Conservation (phyloP, 768 basidiomycete genomes). For the Daedaleopsis sinensis region DNA sequence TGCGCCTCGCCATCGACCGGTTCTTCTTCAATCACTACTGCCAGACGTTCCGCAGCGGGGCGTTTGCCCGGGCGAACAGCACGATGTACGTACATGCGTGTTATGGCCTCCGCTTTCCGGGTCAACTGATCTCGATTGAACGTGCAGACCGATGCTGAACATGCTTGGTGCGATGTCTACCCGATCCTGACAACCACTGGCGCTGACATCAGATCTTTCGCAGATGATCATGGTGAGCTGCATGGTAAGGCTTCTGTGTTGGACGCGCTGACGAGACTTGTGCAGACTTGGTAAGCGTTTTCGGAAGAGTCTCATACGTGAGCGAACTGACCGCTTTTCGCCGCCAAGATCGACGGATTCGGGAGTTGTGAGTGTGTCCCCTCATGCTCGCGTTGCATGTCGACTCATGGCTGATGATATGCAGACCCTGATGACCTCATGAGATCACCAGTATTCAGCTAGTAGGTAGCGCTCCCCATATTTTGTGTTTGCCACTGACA, state of each 20-base stretch:
- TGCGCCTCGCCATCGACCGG: constrained; percentile 76
- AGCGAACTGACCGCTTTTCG: neutral
- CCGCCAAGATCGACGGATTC: constrained; percentile 72
- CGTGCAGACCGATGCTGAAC: constrained; percentile 80
- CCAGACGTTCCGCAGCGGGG: constrained; percentile 80
- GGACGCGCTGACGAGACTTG: constrained; percentile 5
- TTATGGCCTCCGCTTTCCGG: neutral
- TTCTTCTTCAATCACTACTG: constrained; percentile 95
- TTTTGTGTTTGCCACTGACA: neutral
- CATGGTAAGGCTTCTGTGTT: constrained; percentile 12
- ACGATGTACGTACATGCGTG: constrained; percentile 67
- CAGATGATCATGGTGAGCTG: constrained; percentile 79
- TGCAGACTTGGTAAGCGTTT: constrained; percentile 48
- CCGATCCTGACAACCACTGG: neutral
- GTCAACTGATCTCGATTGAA: constrained; percentile 48
- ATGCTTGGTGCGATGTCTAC: constrained; percentile 64
- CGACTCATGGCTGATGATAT: constrained; percentile 9
- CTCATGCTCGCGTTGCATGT: neutral
- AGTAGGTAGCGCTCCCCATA: constrained; percentile 43
- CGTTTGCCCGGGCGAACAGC: constrained; percentile 89
- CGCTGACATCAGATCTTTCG: constrained; percentile 7
- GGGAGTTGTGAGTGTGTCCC: constrained; percentile 66
- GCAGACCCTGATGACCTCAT: constrained; percentile 84
- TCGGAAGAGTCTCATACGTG: neutral
- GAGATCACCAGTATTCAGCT: constrained; percentile 67